Evolutionary conservation across 805 yeast species (phyloP).

Genomic region (Jamesozyma spencerorum): DNA sequence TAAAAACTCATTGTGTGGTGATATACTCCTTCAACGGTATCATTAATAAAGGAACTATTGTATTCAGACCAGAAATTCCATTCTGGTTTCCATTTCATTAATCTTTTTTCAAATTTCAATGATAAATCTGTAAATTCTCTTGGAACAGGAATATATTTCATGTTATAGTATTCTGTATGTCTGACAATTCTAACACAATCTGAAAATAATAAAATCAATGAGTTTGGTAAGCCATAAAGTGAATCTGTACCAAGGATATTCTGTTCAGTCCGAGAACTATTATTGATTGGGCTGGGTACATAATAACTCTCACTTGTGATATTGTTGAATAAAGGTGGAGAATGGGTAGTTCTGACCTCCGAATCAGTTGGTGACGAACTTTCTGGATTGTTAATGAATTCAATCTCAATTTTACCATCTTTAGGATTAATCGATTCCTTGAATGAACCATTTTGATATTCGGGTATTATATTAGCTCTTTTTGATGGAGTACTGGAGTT

Average conservation of each 20-base stretch:
- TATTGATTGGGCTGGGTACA: constrained; percentile 26
- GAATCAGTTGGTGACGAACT: neutral
- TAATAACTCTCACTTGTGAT: constrained; percentile 33
- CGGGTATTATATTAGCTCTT: constrained; percentile 29
- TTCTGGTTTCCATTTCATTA: constrained; percentile 63
- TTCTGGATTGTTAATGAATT: constrained; percentile 22
- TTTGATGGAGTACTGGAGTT: neutral
- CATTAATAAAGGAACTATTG: constrained; percentile 21
- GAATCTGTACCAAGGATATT: constrained; percentile 67
- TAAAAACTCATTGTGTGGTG: constrained; percentile 78
- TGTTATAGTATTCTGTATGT: constrained; percentile 43
- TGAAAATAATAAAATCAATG: constrained; percentile 61
- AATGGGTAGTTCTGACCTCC: neutral
- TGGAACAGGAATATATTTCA: constrained; percentile 18
- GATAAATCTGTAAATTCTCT: constrained; percentile 17
- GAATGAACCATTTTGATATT: constrained; percentile 31
- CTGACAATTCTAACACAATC: constrained; percentile 62
- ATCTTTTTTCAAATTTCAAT: constrained; percentile 37
- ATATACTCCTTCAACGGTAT: constrained; percentile 55
- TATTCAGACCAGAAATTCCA: constrained; percentile 44
- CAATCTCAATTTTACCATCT: constrained; percentile 41
- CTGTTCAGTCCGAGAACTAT: constrained; percentile 33
- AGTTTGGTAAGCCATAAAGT: constrained; percentile 75
- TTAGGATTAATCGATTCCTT: constrained; percentile 33
- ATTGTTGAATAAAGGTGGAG: constrained; percentile 35